Evolutionary conservation across 257 asterid species (phyloP).

Genomic region (Solanum chaucha): DNA sequence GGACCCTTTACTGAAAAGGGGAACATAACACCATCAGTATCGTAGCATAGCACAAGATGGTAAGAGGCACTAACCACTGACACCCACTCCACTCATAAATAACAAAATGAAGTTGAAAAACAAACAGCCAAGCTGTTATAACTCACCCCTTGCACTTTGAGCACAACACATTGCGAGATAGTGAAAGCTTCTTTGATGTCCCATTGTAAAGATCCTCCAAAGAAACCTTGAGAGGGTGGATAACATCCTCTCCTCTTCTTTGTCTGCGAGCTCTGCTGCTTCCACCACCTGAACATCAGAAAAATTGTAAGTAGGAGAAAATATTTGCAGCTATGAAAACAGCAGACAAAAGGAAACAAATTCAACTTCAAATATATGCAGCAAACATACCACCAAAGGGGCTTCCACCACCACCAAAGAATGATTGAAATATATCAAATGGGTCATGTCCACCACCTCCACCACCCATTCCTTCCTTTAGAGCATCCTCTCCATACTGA

Average conservation of each 20-base stretch:
- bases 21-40: neutral
- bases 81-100: neutral
- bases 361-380: neutral
- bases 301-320: neutral
- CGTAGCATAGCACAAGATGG: neutral
- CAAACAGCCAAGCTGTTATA: neutral
- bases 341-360: neutral
- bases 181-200: constrained; percentile 78
- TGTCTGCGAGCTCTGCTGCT: constrained; percentile 89
- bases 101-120: neutral
- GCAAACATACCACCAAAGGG: constrained; percentile 65
- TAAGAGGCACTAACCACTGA: neutral
- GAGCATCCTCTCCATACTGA: constrained; percentile 89
- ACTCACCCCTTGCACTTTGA: constrained; percentile 83
- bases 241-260: constrained; percentile 89
- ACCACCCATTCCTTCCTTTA: constrained; percentile 92
- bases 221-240: constrained; percentile 89
- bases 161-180: constrained; percentile 79
- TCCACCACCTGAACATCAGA: constrained; percentile 49
- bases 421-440: constrained; percentile 66
- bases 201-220: constrained; percentile 80
- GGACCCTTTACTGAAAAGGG: constrained; percentile 66
- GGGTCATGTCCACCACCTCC: constrained; percentile 68
- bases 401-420: constrained; percentile 77
- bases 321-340: neutral